Conservation (phyloP, 192 early-diverging fungal genomes). For the Entrophospora sp. region DNA sequence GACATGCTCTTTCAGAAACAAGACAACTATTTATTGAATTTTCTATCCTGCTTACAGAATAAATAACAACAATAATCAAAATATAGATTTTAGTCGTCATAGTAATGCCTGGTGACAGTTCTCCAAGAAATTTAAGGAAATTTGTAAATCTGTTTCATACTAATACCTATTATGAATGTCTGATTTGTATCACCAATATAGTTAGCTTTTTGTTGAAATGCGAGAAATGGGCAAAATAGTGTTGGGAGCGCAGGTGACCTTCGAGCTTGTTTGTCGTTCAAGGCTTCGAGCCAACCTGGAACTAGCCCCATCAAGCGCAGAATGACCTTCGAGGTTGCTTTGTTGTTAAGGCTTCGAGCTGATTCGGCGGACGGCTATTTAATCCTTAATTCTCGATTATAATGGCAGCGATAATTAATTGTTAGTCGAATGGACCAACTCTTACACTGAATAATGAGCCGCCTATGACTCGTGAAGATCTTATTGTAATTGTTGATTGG, state of each 20-base stretch:
- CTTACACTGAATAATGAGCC: conserved; percentile 33
- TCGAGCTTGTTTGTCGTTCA: conserved; percentile 3
- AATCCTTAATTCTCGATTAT: not conserved
- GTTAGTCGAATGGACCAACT: not conserved
- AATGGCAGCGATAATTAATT: not conserved
- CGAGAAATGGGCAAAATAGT: too few relatives aligned
- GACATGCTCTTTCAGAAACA: too few relatives aligned
- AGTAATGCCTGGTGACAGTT: too few relatives aligned
- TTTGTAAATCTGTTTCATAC: too few relatives aligned
- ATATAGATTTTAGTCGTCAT: too few relatives aligned
- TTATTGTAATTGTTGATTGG: conserved; percentile 36
- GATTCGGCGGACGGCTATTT: not conserved
- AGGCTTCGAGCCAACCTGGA: conserved; percentile 12
- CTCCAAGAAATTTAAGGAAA: too few relatives aligned
- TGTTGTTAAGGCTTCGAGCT: conserved; percentile 3
- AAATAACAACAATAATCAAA: too few relatives aligned
- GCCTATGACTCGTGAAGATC: conserved; percentile 37
- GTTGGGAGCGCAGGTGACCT: conserved; percentile 4
- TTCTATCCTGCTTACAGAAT: too few relatives aligned
- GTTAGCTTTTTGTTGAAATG: too few relatives aligned
- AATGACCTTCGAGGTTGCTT: conserved; percentile 4
- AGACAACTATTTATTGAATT: too few relatives aligned
- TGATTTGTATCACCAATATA: too few relatives aligned
- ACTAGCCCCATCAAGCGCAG: conserved; percentile 8
- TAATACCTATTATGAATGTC: too few relatives aligned